Evolutionary conservation across 306 rosid genomes (phyloP).

Genomic region (Dryas alaskensis): DNA sequence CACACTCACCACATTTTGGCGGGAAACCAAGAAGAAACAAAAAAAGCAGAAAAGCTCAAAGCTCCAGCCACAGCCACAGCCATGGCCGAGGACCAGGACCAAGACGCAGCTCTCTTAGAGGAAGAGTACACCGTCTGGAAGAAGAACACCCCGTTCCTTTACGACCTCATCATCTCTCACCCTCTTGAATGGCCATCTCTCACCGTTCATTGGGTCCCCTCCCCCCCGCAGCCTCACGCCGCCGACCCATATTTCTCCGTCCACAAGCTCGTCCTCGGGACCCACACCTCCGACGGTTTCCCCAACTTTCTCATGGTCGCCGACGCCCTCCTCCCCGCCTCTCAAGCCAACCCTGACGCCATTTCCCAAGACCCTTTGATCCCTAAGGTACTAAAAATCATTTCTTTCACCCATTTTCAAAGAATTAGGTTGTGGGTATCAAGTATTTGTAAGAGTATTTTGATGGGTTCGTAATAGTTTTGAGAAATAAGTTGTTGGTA

Average conservation of each 20-base stretch:
- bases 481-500: neutral
- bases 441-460: neutral
- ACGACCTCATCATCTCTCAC: conserved; percentile 73
- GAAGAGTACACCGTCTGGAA: conserved; percentile 85
- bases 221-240: conserved; percentile 38
- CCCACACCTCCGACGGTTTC: conserved; percentile 67
- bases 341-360: conserved; percentile 28
- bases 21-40: conserved; percentile 27
- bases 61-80: neutral
- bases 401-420: neutral
- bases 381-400: conserved; percentile 51
- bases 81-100: conserved; percentile 46
- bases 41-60: neutral
- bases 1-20: conserved; percentile 12
- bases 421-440: neutral
- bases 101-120: conserved; percentile 36
- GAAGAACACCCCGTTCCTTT: conserved; percentile 73
- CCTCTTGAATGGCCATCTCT: conserved; percentile 95
- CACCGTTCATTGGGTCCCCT: conserved; percentile 70
- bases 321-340: conserved; percentile 55
- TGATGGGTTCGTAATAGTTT: neutral
- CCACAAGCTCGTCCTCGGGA: conserved; percentile 69
- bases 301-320: conserved; percentile 84
- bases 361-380: conserved; percentile 34
- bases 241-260: conserved; percentile 48